Evolutionary conservation across 192 early-diverging fungal species (phyloP), one percentile per base, ranked within the genome.

Genomic region (Coemansia javaensis): DNA sequence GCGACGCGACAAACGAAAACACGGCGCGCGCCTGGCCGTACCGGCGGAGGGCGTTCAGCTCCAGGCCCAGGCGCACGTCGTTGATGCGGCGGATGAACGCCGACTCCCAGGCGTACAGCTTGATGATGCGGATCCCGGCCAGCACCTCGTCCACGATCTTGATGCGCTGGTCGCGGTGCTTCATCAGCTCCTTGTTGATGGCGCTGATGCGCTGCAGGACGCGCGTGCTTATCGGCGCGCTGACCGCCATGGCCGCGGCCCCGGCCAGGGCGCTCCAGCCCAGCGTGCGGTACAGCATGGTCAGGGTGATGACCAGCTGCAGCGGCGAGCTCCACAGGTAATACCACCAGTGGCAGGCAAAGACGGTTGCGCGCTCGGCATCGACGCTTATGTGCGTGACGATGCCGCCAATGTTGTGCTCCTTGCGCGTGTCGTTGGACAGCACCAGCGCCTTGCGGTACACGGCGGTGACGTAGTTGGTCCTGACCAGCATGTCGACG

Each of bases 141-240:
- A 89, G 50, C 0, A 82, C 66, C 54, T 89, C 86, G 39, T 79
- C 75, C 56, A 82, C 79, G 39, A 84, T 62, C 54, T 82, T 82
- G 68, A 89, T 81, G 23, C 86, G 79, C 27, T 69, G 41, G 56
- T 88, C 84, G 47, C 57, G 51, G 21, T 65, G 53, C 11, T 48
- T 76, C 92, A 98, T 94, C 56, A 94, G 86, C 22, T 67, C 61
- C 65, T 90, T 91, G 59, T 91, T 90, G 23, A 89, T 67, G 16
- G 49, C 79, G 14, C 87, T 82, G 73, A 88, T 85, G 32, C 50
- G 75, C n/a, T 77, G 81, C 16, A 85, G 86, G 18, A 93, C 41
- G 10, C 63, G 53, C 4, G 82, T 82, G 47, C 93, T 91, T 27
- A 89, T 49, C 2, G 94, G 94, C 42, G 93, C 88, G 63, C 83